Conservation (phyloP, 495 filamentous ascomycete species). For the Neurospora discreta region DNA sequence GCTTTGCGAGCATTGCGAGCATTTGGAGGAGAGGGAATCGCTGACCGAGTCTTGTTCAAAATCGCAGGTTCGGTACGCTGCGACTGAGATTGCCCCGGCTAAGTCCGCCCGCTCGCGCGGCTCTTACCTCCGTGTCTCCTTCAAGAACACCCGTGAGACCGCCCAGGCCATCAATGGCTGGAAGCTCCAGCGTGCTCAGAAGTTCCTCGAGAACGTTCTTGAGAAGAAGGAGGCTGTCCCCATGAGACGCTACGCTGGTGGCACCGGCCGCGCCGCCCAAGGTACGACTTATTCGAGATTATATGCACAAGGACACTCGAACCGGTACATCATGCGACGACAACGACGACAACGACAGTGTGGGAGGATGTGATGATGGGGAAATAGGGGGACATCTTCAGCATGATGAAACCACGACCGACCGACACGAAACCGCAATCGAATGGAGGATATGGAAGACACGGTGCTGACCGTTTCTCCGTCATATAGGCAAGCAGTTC, state of each 20-base stretch:
- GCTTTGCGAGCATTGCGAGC: neutral
- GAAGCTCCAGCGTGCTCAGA: constrained; percentile 89
- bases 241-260: constrained; percentile 89
- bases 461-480: constrained; percentile 18
- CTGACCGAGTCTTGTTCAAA: constrained; percentile 27
- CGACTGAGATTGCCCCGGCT: constrained; percentile 69
- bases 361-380: neutral
- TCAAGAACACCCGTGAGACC: constrained; percentile 99
- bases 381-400: neutral
- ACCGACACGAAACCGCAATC: neutral
- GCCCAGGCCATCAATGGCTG: constrained; percentile 98
- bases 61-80: constrained; percentile 91
- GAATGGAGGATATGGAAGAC: neutral
- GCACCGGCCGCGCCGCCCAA: constrained; percentile 88
- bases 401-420: neutral
- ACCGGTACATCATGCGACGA: neutral
- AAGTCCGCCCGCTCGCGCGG: constrained; percentile 97
- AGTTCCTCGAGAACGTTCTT: constrained; percentile 93
- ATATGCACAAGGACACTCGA: neutral
- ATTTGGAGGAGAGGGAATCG: constrained; percentile 1
- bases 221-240: constrained; percentile 93
- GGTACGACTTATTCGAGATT: constrained; percentile 51
- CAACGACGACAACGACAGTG: neutral
- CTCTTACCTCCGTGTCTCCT: constrained; percentile 95
- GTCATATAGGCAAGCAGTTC: constrained; percentile 80